phyloP scores from a whole-genome alignment of 106 monocot species.

The Cymbidium sinense region DNA sequence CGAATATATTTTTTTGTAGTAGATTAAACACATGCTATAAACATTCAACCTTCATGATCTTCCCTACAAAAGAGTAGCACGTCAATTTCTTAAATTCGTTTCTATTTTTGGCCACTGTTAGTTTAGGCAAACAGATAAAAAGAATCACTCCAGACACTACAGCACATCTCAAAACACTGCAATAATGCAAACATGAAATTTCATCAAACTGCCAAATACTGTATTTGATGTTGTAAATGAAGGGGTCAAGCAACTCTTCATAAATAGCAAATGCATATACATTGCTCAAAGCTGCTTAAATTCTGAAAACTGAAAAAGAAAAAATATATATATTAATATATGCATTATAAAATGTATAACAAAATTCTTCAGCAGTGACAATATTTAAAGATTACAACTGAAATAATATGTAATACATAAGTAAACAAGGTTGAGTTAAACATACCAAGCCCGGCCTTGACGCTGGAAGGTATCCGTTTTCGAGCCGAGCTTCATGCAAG shows the following conservation, averaged over 20 bases:
- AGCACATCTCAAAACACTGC: too few relatives aligned
- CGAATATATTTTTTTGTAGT: not conserved
- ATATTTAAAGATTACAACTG: not conserved
- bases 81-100: not conserved
- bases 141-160: too few relatives aligned
- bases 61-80: not conserved
- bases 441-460: slow-evolving; percentile 44
- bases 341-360: not conserved
- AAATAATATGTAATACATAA: too few relatives aligned
- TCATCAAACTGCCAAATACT: not conserved
- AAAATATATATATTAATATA: not conserved
- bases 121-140: too few relatives aligned
- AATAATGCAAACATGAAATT: not conserved
- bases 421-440: not conserved
- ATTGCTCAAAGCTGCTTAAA: not conserved
- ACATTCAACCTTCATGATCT: not conserved
- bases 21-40: not conserved
- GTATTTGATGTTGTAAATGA: not conserved
- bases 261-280: not conserved
- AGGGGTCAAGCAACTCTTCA: not conserved
- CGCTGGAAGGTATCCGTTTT: slow-evolving; percentile 31
- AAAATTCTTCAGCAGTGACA: not conserved
- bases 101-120: not conserved
- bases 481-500: slow-evolving; percentile 33
- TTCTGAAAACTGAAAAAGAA: not conserved